Base-by-base conservation (phyloP, 371 early-diverging fungal species). In the Rhizopus delemar region DNA sequence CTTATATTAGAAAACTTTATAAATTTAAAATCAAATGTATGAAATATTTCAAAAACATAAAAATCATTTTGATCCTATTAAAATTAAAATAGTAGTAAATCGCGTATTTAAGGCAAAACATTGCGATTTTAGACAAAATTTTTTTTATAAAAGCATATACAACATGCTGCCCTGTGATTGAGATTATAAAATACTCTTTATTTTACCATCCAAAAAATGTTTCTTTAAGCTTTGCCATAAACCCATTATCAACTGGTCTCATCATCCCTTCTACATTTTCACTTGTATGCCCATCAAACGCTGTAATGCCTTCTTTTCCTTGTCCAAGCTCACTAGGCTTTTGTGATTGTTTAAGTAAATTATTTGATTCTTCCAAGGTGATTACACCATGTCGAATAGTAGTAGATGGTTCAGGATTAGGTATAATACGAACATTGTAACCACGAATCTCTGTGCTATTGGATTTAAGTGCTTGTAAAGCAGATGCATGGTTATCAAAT, bases 381-480 rank as follows among this genome's bases (percentile, higher is more conserved):
- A 62, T 31, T 22, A 56, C 43, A 15, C 29, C 29, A 2, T 48
- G 48, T 48, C 48, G 48, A 48, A 28, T 15, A 22, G 15, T 29
- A 5, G 16, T 29, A 9, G 29, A n/a, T 48, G 48, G 29, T 48
- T 48, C 48, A 12, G 29, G 7, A 9, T 48, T 5, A 48, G 31
- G 48, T 48, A 48, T 48, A 8, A 48, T 29, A 3, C 48, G 48
- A 9, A 48, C 48, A 29, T 5, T 5, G 31, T 48, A 15, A 9
- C 48, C 48, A 28, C 28, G 28, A 9, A 48, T 48, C 12, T 48
- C 41, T 33, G 68, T 58, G 5, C 73, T 77, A 57, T 80, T 74
- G 16, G 41, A 56, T 22, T 62, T 62, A 0, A 80, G 51, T 3
- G 77, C 80, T 11, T 69, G 66, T 43, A 64, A 51, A 4, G 74